Evolutionary conservation across 495 filamentous ascomycete genomes (phyloP).

Genomic region (Xylona heveae): DNA sequence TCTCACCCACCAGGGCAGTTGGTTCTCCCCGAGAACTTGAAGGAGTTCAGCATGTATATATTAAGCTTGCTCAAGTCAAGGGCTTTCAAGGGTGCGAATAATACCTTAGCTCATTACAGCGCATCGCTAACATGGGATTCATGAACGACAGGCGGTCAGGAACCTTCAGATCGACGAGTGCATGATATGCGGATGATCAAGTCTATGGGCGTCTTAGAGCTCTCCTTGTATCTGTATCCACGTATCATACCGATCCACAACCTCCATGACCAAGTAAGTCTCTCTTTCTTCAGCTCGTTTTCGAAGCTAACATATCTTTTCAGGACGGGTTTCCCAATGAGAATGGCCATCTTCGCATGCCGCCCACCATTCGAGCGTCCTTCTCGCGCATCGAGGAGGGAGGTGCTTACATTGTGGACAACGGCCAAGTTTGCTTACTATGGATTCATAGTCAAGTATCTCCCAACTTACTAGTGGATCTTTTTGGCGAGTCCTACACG

Average conservation of each 20-base stretch:
- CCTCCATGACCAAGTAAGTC: slow-evolving; percentile 23
- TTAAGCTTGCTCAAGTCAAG: slow-evolving; percentile 80
- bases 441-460: slow-evolving; percentile 68
- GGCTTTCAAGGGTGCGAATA: slow-evolving; percentile 56
- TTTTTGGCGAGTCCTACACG: slow-evolving; percentile 63
- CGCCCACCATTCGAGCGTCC: slow-evolving; percentile 44
- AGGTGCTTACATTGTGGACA: slow-evolving; percentile 94
- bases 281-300: not conserved
- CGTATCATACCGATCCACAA: slow-evolving; percentile 84
- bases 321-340: slow-evolving; percentile 76
- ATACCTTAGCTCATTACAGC: not conserved
- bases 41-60: slow-evolving; percentile 95
- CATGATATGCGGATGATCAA: slow-evolving; percentile 84
- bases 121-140: no score
- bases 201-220: slow-evolving; percentile 62
- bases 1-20: slow-evolving; percentile 83
- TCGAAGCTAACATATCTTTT: no score
- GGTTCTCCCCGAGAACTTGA: slow-evolving; percentile 85
- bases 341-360: slow-evolving; percentile 59
- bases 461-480: slow-evolving; percentile 67
- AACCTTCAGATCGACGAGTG: slow-evolving; percentile 77
- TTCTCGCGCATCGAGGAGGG: slow-evolving; percentile 84
- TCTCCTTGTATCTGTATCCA: slow-evolving; percentile 88
- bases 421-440: slow-evolving; percentile 72
- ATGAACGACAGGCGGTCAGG: slow-evolving; percentile 35